A percentile compares a stretch with the other conserved stretches of the same genome.
Evolutionary conservation across 2,329 filamentous ascomycete genomes (phyloP).

Genomic region (Cytospora chrysosperma): DNA sequence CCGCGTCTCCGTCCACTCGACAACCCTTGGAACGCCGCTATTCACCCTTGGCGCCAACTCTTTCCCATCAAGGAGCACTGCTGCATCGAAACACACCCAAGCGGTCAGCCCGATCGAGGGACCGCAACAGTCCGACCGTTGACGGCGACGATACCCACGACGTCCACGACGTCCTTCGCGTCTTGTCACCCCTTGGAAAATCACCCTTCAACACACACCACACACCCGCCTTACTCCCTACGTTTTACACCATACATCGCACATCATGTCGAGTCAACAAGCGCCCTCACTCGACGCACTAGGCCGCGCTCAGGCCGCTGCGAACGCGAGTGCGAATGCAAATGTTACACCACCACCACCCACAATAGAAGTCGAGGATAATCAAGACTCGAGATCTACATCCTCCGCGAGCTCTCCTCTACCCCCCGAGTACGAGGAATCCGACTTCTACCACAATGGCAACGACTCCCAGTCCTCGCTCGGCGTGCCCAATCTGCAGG

Average conservation of each 20-base stretch:
- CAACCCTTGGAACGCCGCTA: neutral
- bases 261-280: slow-evolving; percentile 29
- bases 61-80: neutral
- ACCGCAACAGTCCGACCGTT: neutral
- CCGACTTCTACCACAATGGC: slow-evolving; percentile 83
- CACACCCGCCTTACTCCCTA: neutral
- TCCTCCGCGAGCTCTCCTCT: slow-evolving; percentile 75
- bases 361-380: slow-evolving; percentile 34
- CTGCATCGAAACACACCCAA: neutral
- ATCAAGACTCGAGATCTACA: slow-evolving; percentile 56
- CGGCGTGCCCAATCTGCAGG: slow-evolving; percentile 73
- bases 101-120: slow-evolving; percentile 4
- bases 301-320: slow-evolving; percentile 28
- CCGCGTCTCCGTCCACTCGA: neutral
- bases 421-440: slow-evolving; percentile 82
- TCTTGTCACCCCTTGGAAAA: neutral
- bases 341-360: slow-evolving; percentile 25
- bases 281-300: slow-evolving; percentile 32
- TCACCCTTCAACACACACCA: neutral
- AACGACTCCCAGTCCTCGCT: slow-evolving; percentile 95
- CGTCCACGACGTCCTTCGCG: neutral
- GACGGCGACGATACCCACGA: slow-evolving; percentile 1
- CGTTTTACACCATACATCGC: slow-evolving; percentile 9
- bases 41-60: neutral
- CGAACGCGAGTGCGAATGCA: slow-evolving; percentile 3